phyloP scores from a whole-genome alignment of 2,329 filamentous ascomycete genomes.

The Scedosporium dehoogii region DNA sequence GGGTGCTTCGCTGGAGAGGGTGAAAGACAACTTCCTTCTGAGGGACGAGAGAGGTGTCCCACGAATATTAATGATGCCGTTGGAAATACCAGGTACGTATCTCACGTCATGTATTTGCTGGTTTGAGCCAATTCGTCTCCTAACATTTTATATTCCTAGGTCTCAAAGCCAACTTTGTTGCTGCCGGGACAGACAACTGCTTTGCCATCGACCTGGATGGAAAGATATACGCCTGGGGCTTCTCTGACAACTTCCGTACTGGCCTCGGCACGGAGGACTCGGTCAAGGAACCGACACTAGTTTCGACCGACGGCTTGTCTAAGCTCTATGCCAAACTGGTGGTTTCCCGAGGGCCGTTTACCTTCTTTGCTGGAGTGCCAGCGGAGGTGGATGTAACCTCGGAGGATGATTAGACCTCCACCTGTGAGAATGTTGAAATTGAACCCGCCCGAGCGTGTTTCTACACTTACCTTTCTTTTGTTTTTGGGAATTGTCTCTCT shows the following conservation, averaged over 20 bases:
- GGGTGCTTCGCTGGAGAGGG: constrained; percentile 45
- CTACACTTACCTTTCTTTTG: not conserved
- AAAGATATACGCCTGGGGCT: constrained; percentile 70
- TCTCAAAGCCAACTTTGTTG: constrained; percentile 26
- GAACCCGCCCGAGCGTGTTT: no score
- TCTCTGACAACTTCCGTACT: constrained; percentile 70
- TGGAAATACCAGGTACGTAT: constrained; percentile 15
- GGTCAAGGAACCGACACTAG: constrained; percentile 46
- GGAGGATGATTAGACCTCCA: no score
- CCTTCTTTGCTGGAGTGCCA: not conserved
- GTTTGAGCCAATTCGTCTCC: not conserved
- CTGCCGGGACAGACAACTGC: constrained; percentile 63
- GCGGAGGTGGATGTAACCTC: not conserved
- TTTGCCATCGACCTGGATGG: constrained; percentile 63
- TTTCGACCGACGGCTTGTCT: not conserved
- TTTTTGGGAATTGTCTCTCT: no score
- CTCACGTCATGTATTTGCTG: not conserved
- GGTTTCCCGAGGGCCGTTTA: not conserved
- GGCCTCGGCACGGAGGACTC: constrained; percentile 63
- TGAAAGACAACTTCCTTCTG: constrained; percentile 42
- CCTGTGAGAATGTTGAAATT: no score
- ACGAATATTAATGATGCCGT: constrained; percentile 47
- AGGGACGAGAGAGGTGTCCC: constrained; percentile 52
- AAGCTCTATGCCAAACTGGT: not conserved
- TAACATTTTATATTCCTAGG: constrained; percentile 1